Conservation (phyloP, 2,329 filamentous ascomycete genomes). For the Rhinocladiella similis region DNA sequence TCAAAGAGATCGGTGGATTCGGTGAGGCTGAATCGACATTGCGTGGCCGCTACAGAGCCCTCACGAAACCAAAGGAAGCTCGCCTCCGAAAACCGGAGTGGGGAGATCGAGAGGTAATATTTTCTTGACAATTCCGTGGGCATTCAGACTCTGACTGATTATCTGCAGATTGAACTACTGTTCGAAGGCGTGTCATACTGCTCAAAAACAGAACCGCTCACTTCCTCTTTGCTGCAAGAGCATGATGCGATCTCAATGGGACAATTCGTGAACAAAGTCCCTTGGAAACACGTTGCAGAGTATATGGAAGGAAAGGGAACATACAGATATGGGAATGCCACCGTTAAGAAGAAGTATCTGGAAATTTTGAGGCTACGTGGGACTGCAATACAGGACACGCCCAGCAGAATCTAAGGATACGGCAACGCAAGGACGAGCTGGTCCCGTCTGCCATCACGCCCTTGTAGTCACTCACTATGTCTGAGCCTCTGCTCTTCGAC, state of each 20-base stretch:
- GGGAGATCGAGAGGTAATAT: conserved; percentile 44
- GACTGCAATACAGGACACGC: neutral
- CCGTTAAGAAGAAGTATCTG: conserved; percentile 63
- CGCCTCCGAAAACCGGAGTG: conserved; percentile 48
- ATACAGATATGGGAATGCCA: conserved; percentile 62
- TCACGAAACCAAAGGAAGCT: conserved; percentile 48
- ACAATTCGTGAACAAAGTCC: conserved; percentile 45
- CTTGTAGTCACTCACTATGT: too few relatives aligned
- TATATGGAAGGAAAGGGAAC: conserved; percentile 56
- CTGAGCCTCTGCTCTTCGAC: too few relatives aligned
- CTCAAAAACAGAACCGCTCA: conserved; percentile 20
- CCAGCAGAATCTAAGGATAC: neutral
- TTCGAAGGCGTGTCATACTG: conserved; percentile 39
- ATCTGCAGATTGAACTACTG: conserved; percentile 42
- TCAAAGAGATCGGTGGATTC: conserved; percentile 45
- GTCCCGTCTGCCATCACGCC: neutral
- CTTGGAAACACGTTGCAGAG: conserved; percentile 60
- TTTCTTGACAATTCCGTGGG: neutral
- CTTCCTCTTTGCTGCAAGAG: conserved; percentile 7
- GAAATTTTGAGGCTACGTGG: conserved; percentile 38
- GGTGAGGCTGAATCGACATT: conserved; percentile 50
- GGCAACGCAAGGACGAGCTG: neutral
- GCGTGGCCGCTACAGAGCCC: conserved; percentile 46
- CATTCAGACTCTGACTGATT: conserved; percentile 1
- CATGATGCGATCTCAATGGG: conserved; percentile 10